These are phyloP conservation scores for Dendrocalamus sinicus DNA, from an alignment of 176 grass and related monocot species.

Conservation along the genomic window DNA sequence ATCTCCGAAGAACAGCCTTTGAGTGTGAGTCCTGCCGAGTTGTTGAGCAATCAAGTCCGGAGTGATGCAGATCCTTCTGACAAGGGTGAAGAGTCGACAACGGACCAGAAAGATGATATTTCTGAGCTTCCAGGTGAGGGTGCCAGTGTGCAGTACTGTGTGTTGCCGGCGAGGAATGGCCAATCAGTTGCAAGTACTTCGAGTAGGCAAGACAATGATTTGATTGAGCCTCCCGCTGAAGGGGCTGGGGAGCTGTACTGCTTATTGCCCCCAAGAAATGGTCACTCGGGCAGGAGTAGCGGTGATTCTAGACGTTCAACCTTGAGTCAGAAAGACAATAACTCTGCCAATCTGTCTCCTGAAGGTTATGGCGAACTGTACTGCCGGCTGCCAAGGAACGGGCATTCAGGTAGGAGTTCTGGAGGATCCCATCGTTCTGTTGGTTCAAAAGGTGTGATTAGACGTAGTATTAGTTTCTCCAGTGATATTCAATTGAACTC, in stretches of 20 bases:
- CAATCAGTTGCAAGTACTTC: slow-evolving; percentile 54
- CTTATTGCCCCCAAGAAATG: slow-evolving; percentile 58
- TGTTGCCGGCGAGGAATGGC: slow-evolving; percentile 41
- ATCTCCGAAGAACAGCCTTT: slow-evolving; percentile 7
- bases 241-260: slow-evolving; percentile 67
- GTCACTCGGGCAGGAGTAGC: slow-evolving; percentile 44
- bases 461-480: slow-evolving; percentile 55
- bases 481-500: slow-evolving; percentile 44
- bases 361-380: slow-evolving; percentile 42
- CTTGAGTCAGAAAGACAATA: slow-evolving; percentile 19
- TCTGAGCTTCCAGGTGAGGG: slow-evolving; percentile 45
- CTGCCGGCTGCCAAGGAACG: slow-evolving; percentile 36
- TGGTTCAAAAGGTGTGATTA: slow-evolving; percentile 38
- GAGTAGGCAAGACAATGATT: slow-evolving; percentile 37
- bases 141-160: slow-evolving; percentile 58
- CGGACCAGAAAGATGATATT: slow-evolving; percentile 16
- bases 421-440: slow-evolving; percentile 46
- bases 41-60: slow-evolving; percentile 2
- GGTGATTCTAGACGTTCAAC: slow-evolving; percentile 53
- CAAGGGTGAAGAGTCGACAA: slow-evolving; percentile 2
- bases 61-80: slow-evolving; percentile 10
- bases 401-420: slow-evolving; percentile 35
- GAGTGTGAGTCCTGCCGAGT: not conserved
- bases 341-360: not conserved
- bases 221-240: slow-evolving; percentile 27